Conservation (phyloP, 169 alveolate species). For the Eimeria zaria region DNA sequence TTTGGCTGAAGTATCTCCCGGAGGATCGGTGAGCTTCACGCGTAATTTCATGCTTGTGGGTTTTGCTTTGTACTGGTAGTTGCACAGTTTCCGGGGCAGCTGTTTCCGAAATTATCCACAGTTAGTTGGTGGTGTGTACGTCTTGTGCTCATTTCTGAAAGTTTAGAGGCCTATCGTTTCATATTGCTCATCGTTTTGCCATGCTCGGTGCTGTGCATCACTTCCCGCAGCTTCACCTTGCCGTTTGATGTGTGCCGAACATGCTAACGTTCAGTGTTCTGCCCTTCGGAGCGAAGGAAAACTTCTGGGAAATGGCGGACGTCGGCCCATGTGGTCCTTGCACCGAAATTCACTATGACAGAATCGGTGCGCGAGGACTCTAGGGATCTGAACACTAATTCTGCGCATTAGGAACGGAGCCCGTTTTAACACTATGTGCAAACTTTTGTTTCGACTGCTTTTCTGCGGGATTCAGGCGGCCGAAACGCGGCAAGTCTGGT, state of each 20-base stretch:
- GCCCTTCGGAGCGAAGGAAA: slow-evolving; percentile 94
- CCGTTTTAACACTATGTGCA: not conserved
- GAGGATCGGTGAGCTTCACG: slow-evolving; percentile 81
- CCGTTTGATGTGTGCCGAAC: not conserved
- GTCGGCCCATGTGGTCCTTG: slow-evolving; percentile 99
- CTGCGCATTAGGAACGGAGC: not conserved
- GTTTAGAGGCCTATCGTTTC: not conserved
- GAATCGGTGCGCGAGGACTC: slow-evolving; percentile 81
- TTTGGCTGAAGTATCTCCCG: slow-evolving; percentile 95
- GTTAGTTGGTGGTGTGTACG: not conserved
- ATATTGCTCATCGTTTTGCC: too few species aligned
- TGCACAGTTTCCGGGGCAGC: not conserved
- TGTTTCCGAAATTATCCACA: not conserved
- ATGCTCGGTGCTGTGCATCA: not conserved
- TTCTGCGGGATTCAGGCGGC: slow-evolving; percentile 88
- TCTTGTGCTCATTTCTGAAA: not conserved
- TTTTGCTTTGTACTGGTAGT: not conserved
- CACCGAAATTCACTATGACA: slow-evolving; percentile 97
- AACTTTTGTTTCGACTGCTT: not conserved
- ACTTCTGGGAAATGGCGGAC: slow-evolving; percentile 99
- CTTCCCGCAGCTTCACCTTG: not conserved
- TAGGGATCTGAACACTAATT: not conserved
- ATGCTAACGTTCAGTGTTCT: slow-evolving; percentile 82
- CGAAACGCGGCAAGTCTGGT: slow-evolving; percentile 96
- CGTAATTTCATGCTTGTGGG: not conserved